Conservation (phyloP, 139 green algal genomes). For the Chlorella sp. region DNA sequence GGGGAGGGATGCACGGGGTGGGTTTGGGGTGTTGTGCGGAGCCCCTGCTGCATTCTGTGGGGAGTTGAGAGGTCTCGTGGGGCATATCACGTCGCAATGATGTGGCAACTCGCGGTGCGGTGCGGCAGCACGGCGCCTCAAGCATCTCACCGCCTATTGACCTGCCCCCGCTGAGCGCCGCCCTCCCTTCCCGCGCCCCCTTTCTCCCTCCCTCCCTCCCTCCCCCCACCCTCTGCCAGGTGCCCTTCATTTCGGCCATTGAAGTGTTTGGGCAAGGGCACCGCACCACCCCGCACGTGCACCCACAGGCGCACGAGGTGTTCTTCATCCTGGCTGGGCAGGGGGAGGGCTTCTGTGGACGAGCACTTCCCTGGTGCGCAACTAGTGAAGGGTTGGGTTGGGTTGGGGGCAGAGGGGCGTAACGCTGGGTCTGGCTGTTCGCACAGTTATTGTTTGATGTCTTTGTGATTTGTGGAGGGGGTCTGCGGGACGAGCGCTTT, state of each 20-base stretch:
- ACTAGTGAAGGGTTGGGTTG: no score
- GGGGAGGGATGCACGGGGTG: no score
- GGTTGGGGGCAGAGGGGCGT: no score
- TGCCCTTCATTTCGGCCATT: constrained; percentile 77
- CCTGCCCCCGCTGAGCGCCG: background rate
- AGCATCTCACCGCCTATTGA: no score
- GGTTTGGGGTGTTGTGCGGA: no score
- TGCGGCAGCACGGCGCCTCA: no score
- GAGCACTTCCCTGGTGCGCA: constrained; percentile 41
- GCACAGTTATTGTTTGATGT: no score
- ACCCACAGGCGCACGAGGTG: constrained; percentile 79
- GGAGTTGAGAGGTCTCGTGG: background rate
- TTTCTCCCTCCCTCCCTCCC: background rate
- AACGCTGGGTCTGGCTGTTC: no score
- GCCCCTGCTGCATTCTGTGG: background rate
- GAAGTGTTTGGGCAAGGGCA: constrained; percentile 82
- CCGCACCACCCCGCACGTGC: constrained; percentile 75
- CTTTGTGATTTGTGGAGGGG: no score
- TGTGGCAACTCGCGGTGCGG: no score
- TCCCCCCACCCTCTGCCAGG: background rate
- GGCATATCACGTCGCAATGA: background rate
- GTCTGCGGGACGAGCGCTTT: no score
- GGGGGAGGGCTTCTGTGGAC: constrained; percentile 63
- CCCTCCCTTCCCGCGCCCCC: background rate
- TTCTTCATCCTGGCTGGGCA: constrained; percentile 86